Base-by-base conservation (phyloP, 108 stramenopile species). In the Nitzschia palea region DNA sequence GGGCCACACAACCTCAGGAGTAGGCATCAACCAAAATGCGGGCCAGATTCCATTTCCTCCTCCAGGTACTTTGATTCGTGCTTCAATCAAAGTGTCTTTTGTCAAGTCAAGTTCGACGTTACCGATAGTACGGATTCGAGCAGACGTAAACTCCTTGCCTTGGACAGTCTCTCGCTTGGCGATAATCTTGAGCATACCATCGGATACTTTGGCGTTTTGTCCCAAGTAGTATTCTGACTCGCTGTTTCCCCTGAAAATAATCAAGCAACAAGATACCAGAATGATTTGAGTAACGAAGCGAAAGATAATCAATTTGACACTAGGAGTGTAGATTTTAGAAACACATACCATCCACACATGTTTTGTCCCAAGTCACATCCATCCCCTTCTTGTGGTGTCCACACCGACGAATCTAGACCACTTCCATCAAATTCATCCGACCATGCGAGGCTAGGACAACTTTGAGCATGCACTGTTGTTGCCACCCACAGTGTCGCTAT, bases 1-100 rank as follows among this genome's bases (percentile, higher is more conserved):
- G 9, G 67, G 56, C 35, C 82, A 80, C 47, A 75, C 71, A 12
- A 32, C 60, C 44, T 80, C 70, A 36, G 78, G 40, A 40, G 77
- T 68, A 4, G 86, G 86, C 25, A 85, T 79, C 58, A 85, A 80
- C 84, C 84, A 85, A 62, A 87, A 67, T 10, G 84, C 84, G 31
- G 73, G 69, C 79, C 73, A 75, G 4, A 75, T 55, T 28, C 79
- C 79, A 17, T 69, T 5, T 27, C 79, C 73, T 43, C 58, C 35
- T 14, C 10, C 45, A 2, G 78, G 78, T 14, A 79, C 56, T 22
- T 67, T 67, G n/a, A 79, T 56, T 2, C 62, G 40, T 3, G 78
- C 73, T 70, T 79, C 78, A 36, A 79, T 55, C n/a, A 59, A 18
- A 35, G 29, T 29, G 20, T 29, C 30, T 40, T 60, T 10, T 4